Evolutionary conservation across 768 basidiomycete species (phyloP).

Genomic region (Boletellus emodensis): DNA sequence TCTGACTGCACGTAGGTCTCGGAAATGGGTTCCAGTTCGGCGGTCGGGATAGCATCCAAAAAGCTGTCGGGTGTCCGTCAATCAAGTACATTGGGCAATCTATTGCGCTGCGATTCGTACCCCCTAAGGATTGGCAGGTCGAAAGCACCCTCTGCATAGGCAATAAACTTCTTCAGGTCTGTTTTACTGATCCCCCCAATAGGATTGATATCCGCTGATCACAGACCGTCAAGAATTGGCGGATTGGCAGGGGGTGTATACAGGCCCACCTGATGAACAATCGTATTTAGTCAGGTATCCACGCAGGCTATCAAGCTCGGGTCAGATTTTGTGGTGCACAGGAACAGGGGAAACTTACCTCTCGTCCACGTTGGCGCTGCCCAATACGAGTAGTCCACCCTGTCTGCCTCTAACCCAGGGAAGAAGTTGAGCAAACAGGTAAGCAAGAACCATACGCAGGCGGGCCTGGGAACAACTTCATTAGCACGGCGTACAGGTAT

Average conservation of each 20-base stretch:
- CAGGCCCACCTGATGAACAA: constrained; percentile 71
- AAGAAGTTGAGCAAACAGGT: constrained; percentile 91
- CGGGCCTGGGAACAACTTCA: constrained; percentile 58
- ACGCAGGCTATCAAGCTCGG: constrained; percentile 56
- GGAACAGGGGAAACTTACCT: constrained; percentile 46
- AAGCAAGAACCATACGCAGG: constrained; percentile 90
- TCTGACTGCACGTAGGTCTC: constrained; percentile 94
- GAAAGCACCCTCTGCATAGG: constrained; percentile 72
- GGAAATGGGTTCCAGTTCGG: constrained; percentile 94
- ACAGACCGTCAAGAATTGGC: constrained; percentile 1
- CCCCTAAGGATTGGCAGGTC: constrained; percentile 78
- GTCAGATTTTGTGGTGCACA: neutral
- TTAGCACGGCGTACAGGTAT: neutral
- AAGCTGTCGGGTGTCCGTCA: constrained; percentile 51
- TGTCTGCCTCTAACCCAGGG: constrained; percentile 84
- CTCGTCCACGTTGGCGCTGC: constrained; percentile 98
- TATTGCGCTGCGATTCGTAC: constrained; percentile 37
- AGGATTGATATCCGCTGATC: constrained; percentile 89
- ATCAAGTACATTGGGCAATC: neutral
- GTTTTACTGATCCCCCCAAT: constrained; percentile 98
- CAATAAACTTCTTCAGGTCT: constrained; percentile 94
- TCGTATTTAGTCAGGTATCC: constrained; percentile 99
- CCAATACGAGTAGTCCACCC: constrained; percentile 91
- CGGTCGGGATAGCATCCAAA: constrained; percentile 87
- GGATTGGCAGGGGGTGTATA: neutral